phyloP scores from a whole-genome alignment of 257 asterid species.

The Fraxinus cuspidata region DNA sequence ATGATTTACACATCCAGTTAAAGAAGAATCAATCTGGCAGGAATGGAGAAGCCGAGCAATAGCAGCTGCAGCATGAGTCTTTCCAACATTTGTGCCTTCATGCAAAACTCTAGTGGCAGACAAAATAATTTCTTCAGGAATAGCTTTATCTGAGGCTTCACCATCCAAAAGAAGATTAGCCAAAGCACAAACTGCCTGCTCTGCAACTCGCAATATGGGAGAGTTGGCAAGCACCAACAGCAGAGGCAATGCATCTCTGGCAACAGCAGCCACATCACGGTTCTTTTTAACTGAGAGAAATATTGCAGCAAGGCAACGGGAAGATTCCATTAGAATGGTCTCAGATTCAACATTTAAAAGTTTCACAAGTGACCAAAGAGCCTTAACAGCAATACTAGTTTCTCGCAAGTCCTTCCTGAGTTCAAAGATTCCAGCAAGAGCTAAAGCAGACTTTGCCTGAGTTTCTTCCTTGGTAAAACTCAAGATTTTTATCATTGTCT shows the following conservation, averaged over 20 bases:
- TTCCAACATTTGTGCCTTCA: conserved; percentile 77
- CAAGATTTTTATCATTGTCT: conserved; percentile 85
- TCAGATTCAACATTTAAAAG: conserved; percentile 76
- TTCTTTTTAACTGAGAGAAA: conserved; percentile 89
- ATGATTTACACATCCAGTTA: conserved; percentile 73
- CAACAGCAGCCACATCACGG: conserved; percentile 79
- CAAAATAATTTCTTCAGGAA: conserved; percentile 73
- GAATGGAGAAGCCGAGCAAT: conserved; percentile 84
- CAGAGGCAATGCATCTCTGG: conserved; percentile 71
- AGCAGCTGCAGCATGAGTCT: conserved; percentile 86
- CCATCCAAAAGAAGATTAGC: conserved; percentile 88
- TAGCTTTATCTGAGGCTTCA: conserved; percentile 70
- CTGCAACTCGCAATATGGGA: conserved; percentile 72
- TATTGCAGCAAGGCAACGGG: conserved; percentile 79
- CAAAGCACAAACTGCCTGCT: conserved; percentile 95
- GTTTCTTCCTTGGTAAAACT: conserved; percentile 85
- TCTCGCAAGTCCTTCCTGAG: conserved; percentile 94
- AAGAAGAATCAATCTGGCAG: conserved; percentile 62
- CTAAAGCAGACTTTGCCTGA: conserved; percentile 84
- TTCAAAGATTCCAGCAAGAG: conserved; percentile 85
- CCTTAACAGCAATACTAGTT: conserved; percentile 64
- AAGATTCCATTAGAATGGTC: conserved; percentile 65
- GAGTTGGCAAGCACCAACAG: conserved; percentile 77
- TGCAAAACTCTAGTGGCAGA: conserved; percentile 86
- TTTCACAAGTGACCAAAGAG: conserved; percentile 65